phyloP scores from a whole-genome alignment of 2,329 filamentous ascomycete genomes.

The Curvularia sp. region DNA sequence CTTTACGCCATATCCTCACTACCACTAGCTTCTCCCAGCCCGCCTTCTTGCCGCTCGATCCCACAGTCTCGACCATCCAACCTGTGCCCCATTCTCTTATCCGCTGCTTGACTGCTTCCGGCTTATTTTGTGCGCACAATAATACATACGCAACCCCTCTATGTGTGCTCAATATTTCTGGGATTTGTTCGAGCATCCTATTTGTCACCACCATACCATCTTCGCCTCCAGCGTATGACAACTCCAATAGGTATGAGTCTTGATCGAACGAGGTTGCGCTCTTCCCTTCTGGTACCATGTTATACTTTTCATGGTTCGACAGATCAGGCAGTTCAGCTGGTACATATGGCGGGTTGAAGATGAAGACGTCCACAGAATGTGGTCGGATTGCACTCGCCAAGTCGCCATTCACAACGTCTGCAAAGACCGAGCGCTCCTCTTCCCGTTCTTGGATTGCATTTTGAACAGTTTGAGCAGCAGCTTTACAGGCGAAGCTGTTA shows the following conservation, averaged over 20 bases:
- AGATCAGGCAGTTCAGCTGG: conserved; percentile 77
- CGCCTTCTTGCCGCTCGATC: conserved; percentile 82
- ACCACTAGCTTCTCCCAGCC: conserved; percentile 96
- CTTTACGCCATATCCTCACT: conserved; percentile 76
- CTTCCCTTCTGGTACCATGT: conserved; percentile 32
- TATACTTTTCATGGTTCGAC: conserved; percentile 49
- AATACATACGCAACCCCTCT: conserved; percentile 87
- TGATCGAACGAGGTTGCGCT: conserved; percentile 67
- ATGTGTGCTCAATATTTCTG: conserved; percentile 64
- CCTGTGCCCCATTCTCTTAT: conserved; percentile 64
- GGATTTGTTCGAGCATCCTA: conserved; percentile 74
- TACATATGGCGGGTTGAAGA: conserved; percentile 98
- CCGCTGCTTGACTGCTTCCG: conserved; percentile 71
- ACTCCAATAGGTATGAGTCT: conserved; percentile 81
- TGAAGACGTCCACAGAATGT: conserved; percentile 75
- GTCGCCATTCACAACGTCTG: conserved; percentile 75
- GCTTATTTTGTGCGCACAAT: conserved; percentile 89
- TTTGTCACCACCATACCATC: conserved; percentile 96
- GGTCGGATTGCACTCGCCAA: conserved; percentile 68
- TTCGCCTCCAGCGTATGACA: conserved; percentile 86
- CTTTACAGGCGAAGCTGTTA: conserved; percentile 81
- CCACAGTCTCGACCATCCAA: conserved; percentile 81
- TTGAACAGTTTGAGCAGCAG: conserved; percentile 73
- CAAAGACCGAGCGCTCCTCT: conserved; percentile 54
- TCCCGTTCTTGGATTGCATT: conserved; percentile 55